Evolutionary conservation across 371 early-diverging fungal species (phyloP).

Genomic region (Conidiobolus incongruus): DNA sequence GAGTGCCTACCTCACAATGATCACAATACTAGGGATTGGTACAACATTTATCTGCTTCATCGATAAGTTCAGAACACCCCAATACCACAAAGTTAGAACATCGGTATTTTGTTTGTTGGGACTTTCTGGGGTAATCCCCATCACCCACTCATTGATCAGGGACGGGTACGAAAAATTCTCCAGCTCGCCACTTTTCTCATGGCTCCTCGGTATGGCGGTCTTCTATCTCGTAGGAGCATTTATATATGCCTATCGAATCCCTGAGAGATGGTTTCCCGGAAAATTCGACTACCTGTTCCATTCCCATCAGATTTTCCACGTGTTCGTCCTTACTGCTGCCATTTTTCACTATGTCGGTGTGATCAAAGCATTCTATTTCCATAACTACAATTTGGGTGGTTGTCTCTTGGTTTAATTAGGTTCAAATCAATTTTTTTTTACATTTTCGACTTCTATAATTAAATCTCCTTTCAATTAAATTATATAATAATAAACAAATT

Average conservation of each 20-base stretch:
- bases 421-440: too few relatives aligned
- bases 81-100: constrained; percentile 59
- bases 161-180: constrained; percentile 25
- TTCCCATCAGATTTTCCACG: constrained; percentile 84
- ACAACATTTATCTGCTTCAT: constrained; percentile 29
- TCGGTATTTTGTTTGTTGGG: constrained; percentile 58
- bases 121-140: constrained; percentile 48
- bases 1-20: constrained; percentile 31
- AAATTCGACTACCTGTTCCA: constrained; percentile 16
- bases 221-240: constrained; percentile 64
- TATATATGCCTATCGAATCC: constrained; percentile 48
- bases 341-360: constrained; percentile 58
- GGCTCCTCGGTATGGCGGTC: constrained; percentile 40
- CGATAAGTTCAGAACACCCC: constrained; percentile 38
- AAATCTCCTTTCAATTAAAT: too few relatives aligned
- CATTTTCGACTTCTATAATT: too few relatives aligned
- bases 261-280: constrained; percentile 33
- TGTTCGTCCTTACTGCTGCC: constrained; percentile 60
- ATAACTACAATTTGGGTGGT: too few relatives aligned
- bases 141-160: constrained; percentile 31
- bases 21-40: constrained; percentile 30
- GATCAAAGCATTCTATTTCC: constrained; percentile 17
- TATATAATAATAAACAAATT: too few relatives aligned
- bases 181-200: constrained; percentile 27
- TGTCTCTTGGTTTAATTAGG: too few relatives aligned